Evolutionary conservation across 2,329 filamentous ascomycete genomes (phyloP).

Genomic region (Fusarium veterinarium): DNA sequence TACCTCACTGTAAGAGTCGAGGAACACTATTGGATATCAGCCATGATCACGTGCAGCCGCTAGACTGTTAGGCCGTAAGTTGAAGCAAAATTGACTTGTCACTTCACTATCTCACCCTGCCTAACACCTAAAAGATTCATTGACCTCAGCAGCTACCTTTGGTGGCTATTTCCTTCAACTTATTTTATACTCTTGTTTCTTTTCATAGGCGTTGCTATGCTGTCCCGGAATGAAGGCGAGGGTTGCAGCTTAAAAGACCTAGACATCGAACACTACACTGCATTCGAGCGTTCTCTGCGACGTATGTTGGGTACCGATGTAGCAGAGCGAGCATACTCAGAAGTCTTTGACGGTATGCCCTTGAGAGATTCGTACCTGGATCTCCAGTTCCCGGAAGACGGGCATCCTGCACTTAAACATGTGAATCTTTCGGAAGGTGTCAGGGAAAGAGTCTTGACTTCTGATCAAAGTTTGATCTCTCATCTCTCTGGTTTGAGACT

Average conservation of each 20-base stretch:
- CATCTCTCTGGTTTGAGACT: fast-evolving
- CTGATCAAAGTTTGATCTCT: not conserved
- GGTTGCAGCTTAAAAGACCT: not conserved
- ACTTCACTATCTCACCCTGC: not conserved
- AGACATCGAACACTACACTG: fast-evolving
- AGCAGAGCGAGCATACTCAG: not conserved
- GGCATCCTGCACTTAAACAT: slow-evolving; percentile 1
- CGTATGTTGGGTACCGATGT: not conserved
- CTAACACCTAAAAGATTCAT: not conserved
- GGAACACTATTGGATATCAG: not conserved
- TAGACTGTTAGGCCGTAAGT: not conserved
- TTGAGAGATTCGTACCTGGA: not conserved
- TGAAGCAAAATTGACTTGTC: not conserved
- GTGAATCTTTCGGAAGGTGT: not conserved
- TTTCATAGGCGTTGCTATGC: not conserved
- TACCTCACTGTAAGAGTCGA: not conserved
- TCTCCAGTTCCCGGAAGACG: not conserved
- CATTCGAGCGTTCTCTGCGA: not conserved
- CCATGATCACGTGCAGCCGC: not conserved
- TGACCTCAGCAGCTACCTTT: fast-evolving
- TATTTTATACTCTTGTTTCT: not conserved
- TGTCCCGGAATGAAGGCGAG: not conserved
- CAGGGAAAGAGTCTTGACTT: not conserved
- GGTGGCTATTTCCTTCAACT: fast-evolving
- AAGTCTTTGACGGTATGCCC: slow-evolving; percentile 11